Base-by-base conservation (phyloP, 768 basidiomycete species). In the Boletus patriciae region DNA sequence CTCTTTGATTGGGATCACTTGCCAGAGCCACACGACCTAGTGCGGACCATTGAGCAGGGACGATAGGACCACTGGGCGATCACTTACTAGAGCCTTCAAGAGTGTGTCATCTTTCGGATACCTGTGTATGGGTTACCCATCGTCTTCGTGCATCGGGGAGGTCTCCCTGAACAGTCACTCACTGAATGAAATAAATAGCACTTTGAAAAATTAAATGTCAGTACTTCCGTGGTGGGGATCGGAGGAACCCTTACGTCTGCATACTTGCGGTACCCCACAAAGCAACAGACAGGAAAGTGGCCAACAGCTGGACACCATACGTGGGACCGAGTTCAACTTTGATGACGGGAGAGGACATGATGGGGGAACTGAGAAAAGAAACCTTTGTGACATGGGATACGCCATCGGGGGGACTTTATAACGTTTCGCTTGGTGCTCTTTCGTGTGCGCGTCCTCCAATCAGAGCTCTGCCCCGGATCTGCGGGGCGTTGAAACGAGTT, bases 251-350 rank as follows among this genome's bases (percentile, higher is more conserved):
- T 19, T 31, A 60, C 53, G 60, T 60, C 45, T 55, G 48, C 58
- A 55, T 55, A 43, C 58, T 55, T 25, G 60, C 42, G 16, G 37
- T 61, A 8, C 59, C 54, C 61, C 61, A 61, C 31, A 62, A 41
- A 13, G 59, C 59, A 15, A 61, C 46, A 40, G 50, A 43, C 15
- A 52, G 10, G 18, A 38, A 61, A 3, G 59, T 29, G 16, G 50
- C 54, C 21, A 52, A 40, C n/a, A 62, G 52, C 48, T 60, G 58
- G 29, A 38, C 58, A 23, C 59, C 60, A 43, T 60, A 47, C 2
- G 36, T 52, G 23, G 56, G 40, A 16, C 55, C 55, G 7, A 58
- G 58, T 11, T 19, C n/a, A n/a, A 57, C 27, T 1, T 27, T 7
- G 23, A 31, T 31, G 10, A 4, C 11, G 40, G 33, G 1, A 40